These are phyloP conservation scores for Lignosus rhinocerotis DNA, from an alignment of 1,284 basidiomycete genomes.

Conservation along the genomic window DNA sequence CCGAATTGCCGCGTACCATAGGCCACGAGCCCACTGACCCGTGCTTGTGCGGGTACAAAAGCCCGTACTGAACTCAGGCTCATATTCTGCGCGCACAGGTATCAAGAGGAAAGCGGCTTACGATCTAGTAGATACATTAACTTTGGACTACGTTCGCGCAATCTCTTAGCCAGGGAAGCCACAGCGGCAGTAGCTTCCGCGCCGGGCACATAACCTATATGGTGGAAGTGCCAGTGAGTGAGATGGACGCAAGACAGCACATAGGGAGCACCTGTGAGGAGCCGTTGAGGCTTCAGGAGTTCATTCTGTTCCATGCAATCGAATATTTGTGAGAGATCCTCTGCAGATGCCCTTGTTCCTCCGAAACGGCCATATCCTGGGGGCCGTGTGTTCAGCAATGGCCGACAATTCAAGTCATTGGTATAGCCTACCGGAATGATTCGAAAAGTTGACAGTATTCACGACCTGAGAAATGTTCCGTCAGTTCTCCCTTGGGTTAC, in stretches of 20 bases:
- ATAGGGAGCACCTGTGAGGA: constrained; percentile 64
- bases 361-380: constrained; percentile 77
- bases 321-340: constrained; percentile 71
- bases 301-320: constrained; percentile 68
- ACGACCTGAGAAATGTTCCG: constrained; percentile 57
- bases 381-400: not conserved
- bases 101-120: constrained; percentile 41
- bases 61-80: too few species aligned
- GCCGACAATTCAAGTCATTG: not conserved
- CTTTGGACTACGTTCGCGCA: constrained; percentile 56
- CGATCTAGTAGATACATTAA: constrained; percentile 90
- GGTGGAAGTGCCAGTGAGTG: not conserved
- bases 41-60: too few species aligned
- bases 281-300: constrained; percentile 59
- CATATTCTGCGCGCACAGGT: not conserved
- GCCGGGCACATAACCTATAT: constrained; percentile 82
- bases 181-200: constrained; percentile 79
- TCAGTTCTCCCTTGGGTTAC: not conserved
- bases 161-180: constrained; percentile 58
- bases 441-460: constrained; percentile 95
- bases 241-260: not conserved
- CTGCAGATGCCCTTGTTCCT: constrained; percentile 71
- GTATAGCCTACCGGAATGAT: constrained; percentile 77
- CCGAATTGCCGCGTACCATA: too few species aligned
- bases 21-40: too few species aligned